Evolutionary conservation across 371 early-diverging fungal genomes (phyloP), one percentile per base, ranked within the genome.

Genomic region (Funneliformis caledonium): DNA sequence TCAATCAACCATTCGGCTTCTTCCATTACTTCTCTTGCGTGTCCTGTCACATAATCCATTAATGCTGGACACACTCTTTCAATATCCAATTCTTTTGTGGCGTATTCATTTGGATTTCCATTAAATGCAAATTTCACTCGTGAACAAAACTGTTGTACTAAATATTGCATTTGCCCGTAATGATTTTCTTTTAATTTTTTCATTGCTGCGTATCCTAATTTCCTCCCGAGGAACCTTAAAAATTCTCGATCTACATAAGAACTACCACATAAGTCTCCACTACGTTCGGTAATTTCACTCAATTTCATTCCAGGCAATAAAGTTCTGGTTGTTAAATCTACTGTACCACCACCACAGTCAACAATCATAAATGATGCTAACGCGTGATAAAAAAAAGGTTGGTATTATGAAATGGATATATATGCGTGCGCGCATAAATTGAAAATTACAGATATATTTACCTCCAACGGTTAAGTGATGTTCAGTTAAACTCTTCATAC

Each of bases 341-440:
- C 90, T 5, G 91, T 91, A 75, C 91, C 90, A 81, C 91, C 91
- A 81, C 91, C 91, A 48, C 90, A 90, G 84, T 91, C 91, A 80
- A 89, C 89, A 70, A 91, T 90, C 87, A 91, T 89, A 82, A 91
- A 91, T 14, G 80, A 80, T 10, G 80, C 80, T 80, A 60, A 62
- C 22, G 16, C 14, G 14, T 43, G 50, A 67, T 50, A 26, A 26
- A 33, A 42, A 65, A 26, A 12, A 19, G 31, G 19, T 69, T 45
- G 11, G 14, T 26, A 31, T 52, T 1, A 74, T n/a, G n/a, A 56
- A 50, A 14, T 7, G 14, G 4, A 33, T 19, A 68, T 10, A 42
- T 16, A 76, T 56, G 37, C 31, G 12, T 45, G 42, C 43, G 19
- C 10, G 62, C 11, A 47, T 26, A 37, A 42, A 50, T 26, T 74